phyloP scores from a whole-genome alignment of 768 basidiomycete genomes.

The Hygrophorus pudorinus region DNA sequence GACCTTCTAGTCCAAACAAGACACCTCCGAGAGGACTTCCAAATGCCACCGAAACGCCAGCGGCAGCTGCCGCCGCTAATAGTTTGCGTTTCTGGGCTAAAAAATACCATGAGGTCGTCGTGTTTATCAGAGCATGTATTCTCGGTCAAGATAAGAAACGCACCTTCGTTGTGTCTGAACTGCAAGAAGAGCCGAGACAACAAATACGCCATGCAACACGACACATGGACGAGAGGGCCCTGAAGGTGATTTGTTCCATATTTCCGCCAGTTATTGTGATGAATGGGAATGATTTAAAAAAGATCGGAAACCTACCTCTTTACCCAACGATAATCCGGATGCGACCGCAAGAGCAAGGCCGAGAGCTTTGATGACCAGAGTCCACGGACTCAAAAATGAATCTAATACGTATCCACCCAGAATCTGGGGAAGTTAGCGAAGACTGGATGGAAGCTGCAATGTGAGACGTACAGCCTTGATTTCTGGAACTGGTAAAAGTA shows the following conservation, averaged over 20 bases:
- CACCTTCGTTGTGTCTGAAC: constrained; percentile 73
- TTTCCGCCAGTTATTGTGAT: neutral
- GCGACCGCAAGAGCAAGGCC: constrained; percentile 80
- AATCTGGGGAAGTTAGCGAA: constrained; percentile 33
- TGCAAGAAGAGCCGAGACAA: constrained; percentile 57
- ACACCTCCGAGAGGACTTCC: constrained; percentile 83
- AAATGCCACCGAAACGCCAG: constrained; percentile 83
- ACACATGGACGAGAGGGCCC: constrained; percentile 82
- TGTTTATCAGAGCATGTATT: neutral
- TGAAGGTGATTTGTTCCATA: too few relatives aligned
- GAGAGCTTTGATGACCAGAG: constrained; percentile 73
- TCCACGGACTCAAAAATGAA: constrained; percentile 79
- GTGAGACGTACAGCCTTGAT: constrained; percentile 55
- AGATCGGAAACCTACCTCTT: constrained; percentile 44
- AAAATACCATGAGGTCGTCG: neutral
- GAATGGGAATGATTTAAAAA: constrained; percentile 9
- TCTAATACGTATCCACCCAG: constrained; percentile 82
- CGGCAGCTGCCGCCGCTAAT: constrained; percentile 74
- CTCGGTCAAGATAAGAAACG: neutral
- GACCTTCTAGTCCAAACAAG: constrained; percentile 72
- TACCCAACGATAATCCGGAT: constrained; percentile 76
- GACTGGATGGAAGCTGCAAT: too few relatives aligned
- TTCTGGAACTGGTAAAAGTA: constrained; percentile 48
- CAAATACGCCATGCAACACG: constrained; percentile 72
- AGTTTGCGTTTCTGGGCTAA: constrained; percentile 73